Base-by-base conservation (phyloP, 73 alveolate genomes). In the Symbiodinium natans region DNA sequence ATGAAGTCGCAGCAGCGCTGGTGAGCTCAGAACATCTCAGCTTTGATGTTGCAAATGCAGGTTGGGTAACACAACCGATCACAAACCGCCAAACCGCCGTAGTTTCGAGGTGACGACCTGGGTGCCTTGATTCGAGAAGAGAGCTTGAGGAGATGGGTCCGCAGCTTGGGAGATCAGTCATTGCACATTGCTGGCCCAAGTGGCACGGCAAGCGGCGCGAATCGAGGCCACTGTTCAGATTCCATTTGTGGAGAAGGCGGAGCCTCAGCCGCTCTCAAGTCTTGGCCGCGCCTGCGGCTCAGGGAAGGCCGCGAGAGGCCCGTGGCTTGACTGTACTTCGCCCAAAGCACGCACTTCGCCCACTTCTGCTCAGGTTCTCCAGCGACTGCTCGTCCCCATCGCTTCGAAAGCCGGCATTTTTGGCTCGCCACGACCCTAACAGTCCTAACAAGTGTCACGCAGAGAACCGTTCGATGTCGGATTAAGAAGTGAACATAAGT, bases 41-140 rank as follows among this genome's bases (percentile, higher is more conserved):
- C 27, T 39, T 21, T 19, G 89, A 82, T 39, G 19, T n/a, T 25
- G 17, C 71, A 19, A 52, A 52, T 10, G 71, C 71, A 13, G 71
- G n/a, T n/a, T n/a, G n/a, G n/a, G n/a, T n/a, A n/a, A n/a, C n/a
- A n/a, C n/a, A n/a, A n/a, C n/a, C n/a, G n/a, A n/a, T 52, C 27
- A 19, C 71, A 52, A 10, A 13, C 71, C 71, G 71, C 10, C 27
- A 10, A 10, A 52, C 27, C 10, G 71, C 71, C 19, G 71, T 13
- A 13, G 71, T n/a, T n/a, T n/a, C n/a, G 34, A 87, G 94, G 94
- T 38, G 94, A 87, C 39, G 94, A 87, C 84, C 34, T 87, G 59
- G 94, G 94, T 38, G 94, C 68, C 17, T 40, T 87, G 94, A 59
- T 87, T 38, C 83, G 94, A 10, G 94, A 87, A 87, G 94, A 87